Evolutionary conservation across 2,329 filamentous ascomycete genomes (phyloP).

Genomic region (Exserohilum rostratum): DNA sequence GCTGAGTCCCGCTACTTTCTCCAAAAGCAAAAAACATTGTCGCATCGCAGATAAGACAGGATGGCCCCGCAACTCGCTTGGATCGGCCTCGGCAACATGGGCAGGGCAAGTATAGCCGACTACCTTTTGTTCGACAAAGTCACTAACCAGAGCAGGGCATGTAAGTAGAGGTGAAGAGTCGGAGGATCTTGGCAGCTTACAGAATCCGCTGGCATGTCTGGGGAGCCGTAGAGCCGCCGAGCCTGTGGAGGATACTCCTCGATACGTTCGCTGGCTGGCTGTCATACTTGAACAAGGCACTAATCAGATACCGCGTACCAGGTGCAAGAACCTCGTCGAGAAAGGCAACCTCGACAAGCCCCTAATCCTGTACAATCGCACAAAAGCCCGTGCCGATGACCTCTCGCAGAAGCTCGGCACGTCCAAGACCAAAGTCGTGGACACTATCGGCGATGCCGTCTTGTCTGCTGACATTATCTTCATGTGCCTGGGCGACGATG

Average conservation of each 20-base stretch:
- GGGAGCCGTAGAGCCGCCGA: background rate
- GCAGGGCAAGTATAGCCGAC: constrained; percentile 62
- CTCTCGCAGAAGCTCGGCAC: constrained; percentile 65
- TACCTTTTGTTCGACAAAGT: background rate
- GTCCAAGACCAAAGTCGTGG: constrained; percentile 68
- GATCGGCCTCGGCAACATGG: constrained; percentile 90
- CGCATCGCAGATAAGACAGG: constrained; percentile 7
- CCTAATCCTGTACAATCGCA: constrained; percentile 82
- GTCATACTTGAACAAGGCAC: background rate
- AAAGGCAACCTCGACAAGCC: constrained; percentile 76
- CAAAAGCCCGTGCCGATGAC: constrained; percentile 67
- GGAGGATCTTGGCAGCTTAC: background rate
- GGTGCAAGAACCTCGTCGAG: constrained; percentile 70
- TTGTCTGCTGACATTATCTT: constrained; percentile 78
- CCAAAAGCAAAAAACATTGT: background rate
- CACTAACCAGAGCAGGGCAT: constrained; percentile 66
- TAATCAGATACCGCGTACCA: background rate
- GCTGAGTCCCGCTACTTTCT: background rate
- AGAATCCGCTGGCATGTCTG: background rate
- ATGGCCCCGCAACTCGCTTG: constrained; percentile 68
- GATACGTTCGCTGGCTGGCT: no score
- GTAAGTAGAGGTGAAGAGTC: constrained; percentile 50
- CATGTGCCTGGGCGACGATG: constrained; percentile 79
- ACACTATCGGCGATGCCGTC: constrained; percentile 70
- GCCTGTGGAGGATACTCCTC: no score